phyloP scores from a whole-genome alignment of 176 grass and related monocot species.

The Thinopyrum elongatum region DNA sequence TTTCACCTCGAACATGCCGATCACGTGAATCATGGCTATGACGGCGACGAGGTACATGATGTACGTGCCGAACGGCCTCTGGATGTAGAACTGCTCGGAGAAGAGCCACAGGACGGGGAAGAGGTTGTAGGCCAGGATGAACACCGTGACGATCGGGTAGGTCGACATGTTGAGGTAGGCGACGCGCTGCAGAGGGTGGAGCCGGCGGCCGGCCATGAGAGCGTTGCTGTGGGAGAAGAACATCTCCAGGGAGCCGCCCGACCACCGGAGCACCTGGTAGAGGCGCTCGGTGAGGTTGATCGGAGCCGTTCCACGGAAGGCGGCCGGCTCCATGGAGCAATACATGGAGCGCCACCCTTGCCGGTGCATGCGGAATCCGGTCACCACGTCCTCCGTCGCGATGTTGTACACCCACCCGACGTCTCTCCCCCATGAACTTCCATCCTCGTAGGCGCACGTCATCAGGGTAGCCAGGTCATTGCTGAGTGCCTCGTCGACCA shows the following conservation, averaged over 20 bases:
- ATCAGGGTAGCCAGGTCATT: background rate
- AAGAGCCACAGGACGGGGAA: constrained; percentile 46
- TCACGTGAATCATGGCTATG: constrained; percentile 38
- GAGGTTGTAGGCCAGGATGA: constrained; percentile 50
- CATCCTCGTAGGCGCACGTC: constrained; percentile 42
- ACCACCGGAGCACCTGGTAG: constrained; percentile 40
- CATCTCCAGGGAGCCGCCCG: constrained; percentile 44
- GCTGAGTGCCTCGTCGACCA: background rate
- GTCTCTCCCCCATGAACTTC: constrained; percentile 33
- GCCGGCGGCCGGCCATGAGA: constrained; percentile 15
- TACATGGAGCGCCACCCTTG: constrained; percentile 52
- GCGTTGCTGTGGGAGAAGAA: constrained; percentile 57
- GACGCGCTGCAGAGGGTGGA: constrained; percentile 33
- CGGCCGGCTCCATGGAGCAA: constrained; percentile 32
- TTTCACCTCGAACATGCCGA: constrained; percentile 46
- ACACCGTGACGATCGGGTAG: constrained; percentile 40
- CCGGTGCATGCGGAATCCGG: constrained; percentile 46
- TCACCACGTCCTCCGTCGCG: constrained; percentile 51
- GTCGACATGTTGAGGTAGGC: constrained; percentile 53
- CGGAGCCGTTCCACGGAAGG: constrained; percentile 43
- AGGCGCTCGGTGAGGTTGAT: constrained; percentile 58
- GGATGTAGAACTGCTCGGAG: constrained; percentile 44
- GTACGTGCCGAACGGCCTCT: constrained; percentile 38
- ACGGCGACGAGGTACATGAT: constrained; percentile 16
- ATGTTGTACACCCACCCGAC: constrained; percentile 54